A percentile compares a stretch with the other conserved stretches of the same genome.
phyloP scores from a whole-genome alignment of 805 yeast species.

The Groenewaldozyma salmanticensis region DNA sequence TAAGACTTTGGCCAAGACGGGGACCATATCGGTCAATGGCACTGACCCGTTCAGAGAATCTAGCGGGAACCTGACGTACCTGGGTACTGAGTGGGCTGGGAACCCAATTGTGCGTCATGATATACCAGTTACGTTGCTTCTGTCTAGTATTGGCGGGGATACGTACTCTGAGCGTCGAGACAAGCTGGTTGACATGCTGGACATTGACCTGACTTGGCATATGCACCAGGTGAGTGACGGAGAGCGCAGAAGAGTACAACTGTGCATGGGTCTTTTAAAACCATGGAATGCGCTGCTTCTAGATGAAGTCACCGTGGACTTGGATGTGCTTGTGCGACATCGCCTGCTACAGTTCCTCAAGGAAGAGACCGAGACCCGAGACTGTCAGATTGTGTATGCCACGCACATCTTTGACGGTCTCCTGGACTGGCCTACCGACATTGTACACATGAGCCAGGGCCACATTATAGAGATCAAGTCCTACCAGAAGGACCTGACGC shows the following conservation, averaged over 20 bases:
- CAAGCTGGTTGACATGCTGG: slow-evolving; percentile 62
- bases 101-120: slow-evolving; percentile 86
- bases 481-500: slow-evolving; percentile 7
- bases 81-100: slow-evolving; percentile 97
- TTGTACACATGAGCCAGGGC: slow-evolving; percentile 73
- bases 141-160: slow-evolving; percentile 77
- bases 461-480: slow-evolving; percentile 27
- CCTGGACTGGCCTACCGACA: slow-evolving; percentile 79
- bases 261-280: slow-evolving; percentile 82
- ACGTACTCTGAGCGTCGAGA: slow-evolving; percentile 69
- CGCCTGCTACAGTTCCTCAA: slow-evolving; percentile 60
- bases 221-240: slow-evolving; percentile 93
- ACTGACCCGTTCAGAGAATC: slow-evolving; percentile 76
- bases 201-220: slow-evolving; percentile 81
- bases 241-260: slow-evolving; percentile 86
- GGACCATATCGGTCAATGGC: slow-evolving; percentile 65
- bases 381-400: slow-evolving; percentile 71
- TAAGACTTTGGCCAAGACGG: slow-evolving; percentile 71
- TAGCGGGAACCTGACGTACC: slow-evolving; percentile 43
- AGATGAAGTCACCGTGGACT: slow-evolving; percentile 94
- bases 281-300: slow-evolving; percentile 85
- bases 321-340: slow-evolving; percentile 84
- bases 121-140: slow-evolving; percentile 71
- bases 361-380: slow-evolving; percentile 59
- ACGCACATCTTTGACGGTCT: slow-evolving; percentile 96